Conservation (phyloP, 306 rosid genomes). For the Herpetospermum pedunculosum region DNA sequence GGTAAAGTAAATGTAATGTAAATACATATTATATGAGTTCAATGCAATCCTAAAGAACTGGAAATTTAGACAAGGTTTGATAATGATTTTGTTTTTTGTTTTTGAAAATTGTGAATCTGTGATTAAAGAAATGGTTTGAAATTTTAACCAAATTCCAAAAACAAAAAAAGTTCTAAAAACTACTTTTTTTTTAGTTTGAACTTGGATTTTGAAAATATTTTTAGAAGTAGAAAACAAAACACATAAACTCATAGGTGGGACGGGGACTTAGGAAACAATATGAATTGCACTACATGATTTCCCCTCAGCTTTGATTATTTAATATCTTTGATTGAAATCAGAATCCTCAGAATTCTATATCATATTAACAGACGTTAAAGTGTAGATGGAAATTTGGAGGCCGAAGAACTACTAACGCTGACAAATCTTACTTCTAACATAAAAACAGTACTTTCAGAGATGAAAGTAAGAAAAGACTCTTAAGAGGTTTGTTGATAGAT, state of each 20-base stretch:
- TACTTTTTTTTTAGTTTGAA: too few relatives aligned
- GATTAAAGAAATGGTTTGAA: too few relatives aligned
- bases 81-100: too few relatives aligned
- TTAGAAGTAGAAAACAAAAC: too few relatives aligned
- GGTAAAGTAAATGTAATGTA: conserved; percentile 3
- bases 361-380: neutral
- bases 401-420: neutral
- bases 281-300: neutral
- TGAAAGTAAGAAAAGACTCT: neutral
- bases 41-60: neutral
- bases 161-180: too few relatives aligned
- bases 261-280: neutral
- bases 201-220: too few relatives aligned
- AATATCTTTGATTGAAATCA: neutral
- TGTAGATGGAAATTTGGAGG: neutral
- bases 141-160: too few relatives aligned
- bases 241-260: too few relatives aligned
- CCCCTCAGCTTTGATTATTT: neutral
- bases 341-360: neutral
- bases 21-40: neutral
- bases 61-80: too few relatives aligned
- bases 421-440: neutral
- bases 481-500: neutral
- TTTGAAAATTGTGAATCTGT: too few relatives aligned
- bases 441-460: neutral